These are phyloP conservation scores for Magnaporthales sp. DNA, from an alignment of 2,329 filamentous ascomycete species.

Conservation along the genomic window DNA sequence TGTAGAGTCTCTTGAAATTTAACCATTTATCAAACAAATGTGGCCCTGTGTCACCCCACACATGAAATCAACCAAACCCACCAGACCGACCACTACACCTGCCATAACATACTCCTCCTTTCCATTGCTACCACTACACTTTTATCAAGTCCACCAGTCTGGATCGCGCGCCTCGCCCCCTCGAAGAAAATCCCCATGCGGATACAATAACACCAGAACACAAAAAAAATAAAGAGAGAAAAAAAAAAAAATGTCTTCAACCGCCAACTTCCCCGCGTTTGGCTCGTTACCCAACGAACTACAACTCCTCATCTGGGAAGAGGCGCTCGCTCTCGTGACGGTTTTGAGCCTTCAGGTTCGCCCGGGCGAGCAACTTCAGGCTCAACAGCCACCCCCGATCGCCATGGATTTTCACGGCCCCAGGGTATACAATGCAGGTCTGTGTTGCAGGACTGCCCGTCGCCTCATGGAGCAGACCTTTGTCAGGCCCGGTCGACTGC, in stretches of 20 bases:
- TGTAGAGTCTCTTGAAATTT: too few species aligned
- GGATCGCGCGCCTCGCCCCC: too few species aligned
- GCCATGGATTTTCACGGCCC: background rate
- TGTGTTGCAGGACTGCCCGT: background rate
- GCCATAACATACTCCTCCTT: background rate
- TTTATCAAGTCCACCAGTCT: background rate
- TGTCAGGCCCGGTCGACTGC: too few species aligned
- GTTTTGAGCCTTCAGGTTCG: background rate
- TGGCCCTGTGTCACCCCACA: too few species aligned
- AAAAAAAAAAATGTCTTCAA: background rate
- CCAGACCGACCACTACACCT: background rate
- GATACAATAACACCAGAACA: too few species aligned
- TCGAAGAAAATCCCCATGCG: background rate
- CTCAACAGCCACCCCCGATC: background rate
- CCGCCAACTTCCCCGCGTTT: background rate
- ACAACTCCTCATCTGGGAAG: background rate
- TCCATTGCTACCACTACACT: background rate
- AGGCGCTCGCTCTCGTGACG: background rate
- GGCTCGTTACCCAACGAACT: background rate
- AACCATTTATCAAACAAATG: too few species aligned
- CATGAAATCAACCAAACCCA: too few species aligned
- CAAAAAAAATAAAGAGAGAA: too few species aligned
- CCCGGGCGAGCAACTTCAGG: background rate
- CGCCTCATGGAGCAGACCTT: background rate
- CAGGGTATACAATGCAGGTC: background rate